These are phyloP conservation scores for Globisporangium splendens DNA, from an alignment of 352 stramenopile species.

Conservation along the genomic window DNA sequence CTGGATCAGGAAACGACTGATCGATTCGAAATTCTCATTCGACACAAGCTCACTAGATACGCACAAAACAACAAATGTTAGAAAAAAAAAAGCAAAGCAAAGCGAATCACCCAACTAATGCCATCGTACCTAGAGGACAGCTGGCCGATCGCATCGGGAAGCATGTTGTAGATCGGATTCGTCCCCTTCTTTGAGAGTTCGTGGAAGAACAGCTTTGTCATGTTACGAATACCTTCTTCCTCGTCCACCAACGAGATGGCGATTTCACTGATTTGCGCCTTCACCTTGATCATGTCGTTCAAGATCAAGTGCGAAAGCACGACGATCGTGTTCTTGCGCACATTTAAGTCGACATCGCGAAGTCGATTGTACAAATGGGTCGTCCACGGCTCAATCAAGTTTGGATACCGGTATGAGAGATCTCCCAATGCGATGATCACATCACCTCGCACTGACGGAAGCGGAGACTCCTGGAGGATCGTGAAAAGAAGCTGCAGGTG, in stretches of 20 bases:
- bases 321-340: conserved; percentile 96
- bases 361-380: conserved; percentile 93
- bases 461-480: conserved; percentile 73
- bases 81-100: background rate
- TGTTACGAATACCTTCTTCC: conserved; percentile 90
- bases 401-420: conserved; percentile 97
- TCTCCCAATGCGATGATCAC: conserved; percentile 97
- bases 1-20: conserved; percentile 95
- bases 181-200: conserved; percentile 95
- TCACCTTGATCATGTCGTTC: conserved; percentile 99
- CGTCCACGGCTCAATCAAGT: conserved; percentile 98
- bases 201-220: conserved; percentile 95
- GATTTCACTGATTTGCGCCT: conserved; percentile 94
- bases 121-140: conserved; percentile 67
- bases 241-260: conserved; percentile 94
- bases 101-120: background rate
- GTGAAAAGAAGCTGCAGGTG: conserved; percentile 95
- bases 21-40: conserved; percentile 89
- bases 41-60: conserved; percentile 60
- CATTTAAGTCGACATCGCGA: conserved; percentile 86
- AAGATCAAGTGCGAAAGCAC: conserved; percentile 98
- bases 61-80: conserved; percentile 8
- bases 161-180: conserved; percentile 99
- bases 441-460: conserved; percentile 89
- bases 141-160: conserved; percentile 96